Percentiles rank a stretch among this genome's conserved stretches.
Conservation (phyloP, 129 eudicot species). For the Tagetes erecta region DNA sequence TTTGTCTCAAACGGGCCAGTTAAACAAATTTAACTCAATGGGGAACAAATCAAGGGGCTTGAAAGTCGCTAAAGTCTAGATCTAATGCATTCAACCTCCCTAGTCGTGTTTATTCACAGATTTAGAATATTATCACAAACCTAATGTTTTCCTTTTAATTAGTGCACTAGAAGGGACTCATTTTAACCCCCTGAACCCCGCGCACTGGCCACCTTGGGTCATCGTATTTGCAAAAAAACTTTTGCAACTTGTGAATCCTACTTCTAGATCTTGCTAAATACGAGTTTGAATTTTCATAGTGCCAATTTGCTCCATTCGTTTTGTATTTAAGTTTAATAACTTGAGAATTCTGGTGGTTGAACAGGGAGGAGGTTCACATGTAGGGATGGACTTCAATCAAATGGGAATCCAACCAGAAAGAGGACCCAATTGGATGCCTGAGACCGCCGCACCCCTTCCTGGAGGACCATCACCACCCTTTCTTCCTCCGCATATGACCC, state of each 20-base stretch:
- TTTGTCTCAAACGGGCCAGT: background rate
- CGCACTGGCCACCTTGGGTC: background rate
- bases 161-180: background rate
- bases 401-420: conserved; percentile 59
- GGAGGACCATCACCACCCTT: conserved; percentile 45
- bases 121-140: background rate
- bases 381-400: conserved; percentile 72
- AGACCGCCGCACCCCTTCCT: conserved; percentile 46
- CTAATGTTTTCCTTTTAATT: background rate
- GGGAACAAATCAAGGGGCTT: background rate
- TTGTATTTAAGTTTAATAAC: background rate
- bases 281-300: background rate
- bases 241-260: background rate
- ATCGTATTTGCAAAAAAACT: background rate
- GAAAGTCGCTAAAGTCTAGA: background rate
- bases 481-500: conserved; percentile 52
- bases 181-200: background rate
- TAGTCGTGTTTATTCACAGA: background rate
- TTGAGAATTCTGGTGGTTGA: conserved; percentile 16
- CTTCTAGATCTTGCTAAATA: background rate
- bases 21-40: background rate
- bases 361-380: conserved; percentile 66
- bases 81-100: background rate
- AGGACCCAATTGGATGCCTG: conserved; percentile 71
- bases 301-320: background rate